Base-by-base conservation (phyloP, 345 rosid genomes). In the thale cress (Arabidopsis thaliana) region DNA sequence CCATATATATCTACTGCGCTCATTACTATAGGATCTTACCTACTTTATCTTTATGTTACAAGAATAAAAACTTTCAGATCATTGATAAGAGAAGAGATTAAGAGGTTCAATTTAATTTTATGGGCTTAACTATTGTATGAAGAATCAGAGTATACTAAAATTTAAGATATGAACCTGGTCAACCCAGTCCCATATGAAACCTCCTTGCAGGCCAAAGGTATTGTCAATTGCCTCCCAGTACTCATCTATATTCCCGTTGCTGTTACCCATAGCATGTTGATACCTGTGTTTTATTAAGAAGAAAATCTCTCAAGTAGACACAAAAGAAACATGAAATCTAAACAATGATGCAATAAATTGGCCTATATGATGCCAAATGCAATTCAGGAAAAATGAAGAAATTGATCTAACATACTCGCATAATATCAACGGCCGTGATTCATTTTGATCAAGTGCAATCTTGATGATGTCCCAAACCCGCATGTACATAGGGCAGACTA, bases 171-270 rank as follows among this genome's bases (percentile, higher is more conserved):
- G 77, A 74, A 94, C 99, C 97, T 92, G 93, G 74, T 95, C 99
- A 80, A 81, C 96, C 99, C 99, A 95, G 1, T 95, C 99, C 99
- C 99, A 95, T 76, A 95, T 92, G 81, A 95, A 92, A 56, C 99
- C 99, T 80, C 99, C 99, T 83, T 95, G 99, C 48, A 95, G 96
- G 81, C 99, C 99, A 73, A 95, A 95, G 30, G 89, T 89, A 74
- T 74, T 83, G 72, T 95, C 96, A 80, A 92, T 92, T 61, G 97
- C 97, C 78, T 90, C 90, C 99, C 99, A 95, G 76, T 95, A 95
- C 74, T 88, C 89, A 49, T 79, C 81, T 60, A 95, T 80, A 81
- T 92, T 95, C 42, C 99, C 99, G 64, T 65, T 87, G 86, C 99
- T 95, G 82, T 95, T 95, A 55, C 97, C 99, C 99, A 95, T 89